phyloP scores from a whole-genome alignment of 495 filamentous ascomycete genomes.

The Penicillium cataractarum region DNA sequence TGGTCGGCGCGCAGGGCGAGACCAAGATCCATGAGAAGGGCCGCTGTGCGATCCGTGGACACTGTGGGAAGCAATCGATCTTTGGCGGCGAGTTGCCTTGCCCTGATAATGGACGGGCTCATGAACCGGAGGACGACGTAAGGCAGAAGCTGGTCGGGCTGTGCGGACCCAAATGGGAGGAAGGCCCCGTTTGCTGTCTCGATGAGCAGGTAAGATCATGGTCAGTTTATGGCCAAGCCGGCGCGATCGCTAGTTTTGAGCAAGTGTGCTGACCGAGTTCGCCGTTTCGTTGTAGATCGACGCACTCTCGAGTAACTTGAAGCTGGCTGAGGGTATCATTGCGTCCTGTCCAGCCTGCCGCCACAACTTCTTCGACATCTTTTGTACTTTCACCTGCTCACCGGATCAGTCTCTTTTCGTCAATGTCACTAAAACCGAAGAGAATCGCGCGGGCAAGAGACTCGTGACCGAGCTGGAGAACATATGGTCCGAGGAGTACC shows the following conservation, averaged over 20 bases:
- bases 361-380: constrained; percentile 96
- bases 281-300: constrained; percentile 58
- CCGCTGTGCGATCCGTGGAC: constrained; percentile 86
- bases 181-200: constrained; percentile 82
- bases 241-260: neutral
- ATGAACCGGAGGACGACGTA: constrained; percentile 67
- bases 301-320: constrained; percentile 75
- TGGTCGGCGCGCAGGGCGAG: constrained; percentile 41
- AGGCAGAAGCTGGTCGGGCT: constrained; percentile 78
- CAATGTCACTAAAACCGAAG: constrained; percentile 80
- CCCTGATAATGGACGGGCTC: constrained; percentile 86
- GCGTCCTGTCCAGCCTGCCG: constrained; percentile 93
- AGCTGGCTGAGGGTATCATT: constrained; percentile 86
- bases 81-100: constrained; percentile 89
- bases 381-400: constrained; percentile 97
- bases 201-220: constrained; percentile 67
- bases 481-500: constrained; percentile 84
- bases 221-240: neutral
- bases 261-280: neutral
- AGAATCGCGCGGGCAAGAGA: constrained; percentile 64
- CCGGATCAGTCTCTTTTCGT: constrained; percentile 94
- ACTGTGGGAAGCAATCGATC: constrained; percentile 86
- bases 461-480: constrained; percentile 89
- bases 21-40: constrained; percentile 81
- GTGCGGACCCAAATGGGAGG: constrained; percentile 83